These are phyloP conservation scores for Zygoascus sp. DNA, from an alignment of 1,139 yeast genomes.

Conservation along the genomic window DNA sequence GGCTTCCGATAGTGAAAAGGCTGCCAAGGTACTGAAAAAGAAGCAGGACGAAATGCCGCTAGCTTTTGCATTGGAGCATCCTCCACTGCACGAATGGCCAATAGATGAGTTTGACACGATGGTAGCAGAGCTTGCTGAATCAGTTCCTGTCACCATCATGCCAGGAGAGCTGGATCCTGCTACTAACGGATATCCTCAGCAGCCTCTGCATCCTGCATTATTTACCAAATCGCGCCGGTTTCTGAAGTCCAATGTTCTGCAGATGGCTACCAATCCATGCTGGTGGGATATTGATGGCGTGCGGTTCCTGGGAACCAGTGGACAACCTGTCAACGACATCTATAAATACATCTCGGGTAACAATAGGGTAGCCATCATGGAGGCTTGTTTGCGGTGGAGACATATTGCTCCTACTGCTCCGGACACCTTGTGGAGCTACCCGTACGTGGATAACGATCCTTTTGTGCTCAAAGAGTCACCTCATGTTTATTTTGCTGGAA, in stretches of 20 bases:
- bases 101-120: slow-evolving; percentile 50
- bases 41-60: slow-evolving; percentile 9
- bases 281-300: slow-evolving; percentile 58
- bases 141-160: slow-evolving; percentile 68
- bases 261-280: slow-evolving; percentile 62
- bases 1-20: slow-evolving; percentile 22
- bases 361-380: slow-evolving; percentile 53
- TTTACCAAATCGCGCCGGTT: slow-evolving; percentile 48
- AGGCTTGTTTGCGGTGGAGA: slow-evolving; percentile 74
- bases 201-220: slow-evolving; percentile 73
- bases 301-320: slow-evolving; percentile 67
- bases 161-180: slow-evolving; percentile 87
- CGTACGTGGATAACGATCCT: slow-evolving; percentile 77
- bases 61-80: slow-evolving; percentile 10
- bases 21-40: slow-evolving; percentile 6
- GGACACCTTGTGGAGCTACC: slow-evolving; percentile 81
- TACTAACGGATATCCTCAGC: slow-evolving; percentile 82
- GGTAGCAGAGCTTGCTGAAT: slow-evolving; percentile 51
- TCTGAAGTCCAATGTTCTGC: slow-evolving; percentile 11
- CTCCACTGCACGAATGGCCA: slow-evolving; percentile 22
- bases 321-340: slow-evolving; percentile 80
- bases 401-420: slow-evolving; percentile 94
- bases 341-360: slow-evolving; percentile 48
- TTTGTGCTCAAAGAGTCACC: slow-evolving; percentile 75
- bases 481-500: slow-evolving; percentile 81